Evolutionary conservation across 768 basidiomycete species (phyloP).

Genomic region (Pulveroboletus ravenelii): DNA sequence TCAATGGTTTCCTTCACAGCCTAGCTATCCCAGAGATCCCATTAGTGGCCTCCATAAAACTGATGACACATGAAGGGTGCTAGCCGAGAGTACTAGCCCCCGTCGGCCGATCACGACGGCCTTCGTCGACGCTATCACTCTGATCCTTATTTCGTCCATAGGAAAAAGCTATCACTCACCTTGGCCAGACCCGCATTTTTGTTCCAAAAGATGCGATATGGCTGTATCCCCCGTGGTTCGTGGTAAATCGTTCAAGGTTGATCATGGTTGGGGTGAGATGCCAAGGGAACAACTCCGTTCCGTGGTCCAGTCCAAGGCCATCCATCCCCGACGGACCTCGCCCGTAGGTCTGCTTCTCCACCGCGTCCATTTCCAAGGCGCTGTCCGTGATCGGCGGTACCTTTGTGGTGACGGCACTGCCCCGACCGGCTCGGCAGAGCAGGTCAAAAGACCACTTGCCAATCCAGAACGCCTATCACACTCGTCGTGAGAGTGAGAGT

Average conservation of each 20-base stretch:
- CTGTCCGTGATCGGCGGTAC: conserved; percentile 18
- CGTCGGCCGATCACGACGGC: background rate
- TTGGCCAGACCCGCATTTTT: no score
- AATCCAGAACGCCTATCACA: background rate
- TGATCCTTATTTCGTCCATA: no score
- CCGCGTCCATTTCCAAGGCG: no score
- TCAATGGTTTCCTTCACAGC: conserved; percentile 5
- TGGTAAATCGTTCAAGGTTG: background rate
- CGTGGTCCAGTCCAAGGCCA: background rate
- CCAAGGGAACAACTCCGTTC: no score
- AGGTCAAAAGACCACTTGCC: background rate
- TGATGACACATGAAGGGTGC: no score
- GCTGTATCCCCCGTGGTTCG: background rate
- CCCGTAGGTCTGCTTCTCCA: background rate
- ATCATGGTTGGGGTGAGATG: background rate
- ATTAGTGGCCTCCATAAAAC: background rate
- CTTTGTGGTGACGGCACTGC: background rate
- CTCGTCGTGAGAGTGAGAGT: background rate
- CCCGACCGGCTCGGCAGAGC: conserved; percentile 18
- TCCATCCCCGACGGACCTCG: background rate
- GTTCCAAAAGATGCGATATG: background rate
- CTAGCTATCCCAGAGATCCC: conserved; percentile 3
- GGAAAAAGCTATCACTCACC: conserved; percentile 63
- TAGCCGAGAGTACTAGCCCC: background rate
- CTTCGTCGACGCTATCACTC: background rate